A percentile compares a stretch with the other conserved stretches of the same genome.
Evolutionary conservation across 176 grass and related monocot species (phyloP).

Genomic region (Musa acuminata): DNA sequence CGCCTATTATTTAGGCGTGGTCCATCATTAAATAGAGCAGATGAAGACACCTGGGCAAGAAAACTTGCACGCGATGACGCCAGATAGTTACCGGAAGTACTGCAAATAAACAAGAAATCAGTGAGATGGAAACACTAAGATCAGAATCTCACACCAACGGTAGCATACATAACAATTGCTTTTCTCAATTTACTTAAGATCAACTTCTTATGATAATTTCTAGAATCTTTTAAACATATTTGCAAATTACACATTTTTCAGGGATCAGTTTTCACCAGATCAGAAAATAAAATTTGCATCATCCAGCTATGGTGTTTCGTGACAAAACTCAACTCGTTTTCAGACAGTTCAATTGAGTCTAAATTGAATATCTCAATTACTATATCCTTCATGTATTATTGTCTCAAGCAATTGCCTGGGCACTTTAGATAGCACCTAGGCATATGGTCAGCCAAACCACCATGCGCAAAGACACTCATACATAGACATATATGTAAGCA

Average conservation of each 20-base stretch:
- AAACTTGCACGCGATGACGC: slow-evolving; percentile 41
- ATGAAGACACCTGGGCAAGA: slow-evolving; percentile 17
- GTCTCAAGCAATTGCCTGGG: not conserved
- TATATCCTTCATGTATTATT: not conserved
- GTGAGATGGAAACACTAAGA: not conserved
- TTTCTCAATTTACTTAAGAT: no score
- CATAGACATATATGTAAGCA: not conserved
- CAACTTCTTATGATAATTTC: no score
- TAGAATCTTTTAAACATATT: not conserved
- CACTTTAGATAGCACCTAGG: not conserved
- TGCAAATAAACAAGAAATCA: slow-evolving; percentile 30
- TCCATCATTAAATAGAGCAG: slow-evolving; percentile 35
- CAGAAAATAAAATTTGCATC: not conserved
- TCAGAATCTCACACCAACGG: not conserved
- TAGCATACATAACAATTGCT: not conserved
- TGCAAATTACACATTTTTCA: not conserved
- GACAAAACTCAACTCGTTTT: not conserved
- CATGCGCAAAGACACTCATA: not conserved
- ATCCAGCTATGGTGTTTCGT: not conserved
- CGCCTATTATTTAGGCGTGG: slow-evolving; percentile 25
- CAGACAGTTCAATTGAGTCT: not conserved
- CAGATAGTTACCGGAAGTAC: slow-evolving; percentile 40
- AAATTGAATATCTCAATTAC: not conserved
- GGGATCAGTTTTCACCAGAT: not conserved
- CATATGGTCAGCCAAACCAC: not conserved